A percentile compares a stretch with the other conserved stretches of the same genome.
Conservation (phyloP, 305 asterid species). For the Fraxinus dipetala region DNA sequence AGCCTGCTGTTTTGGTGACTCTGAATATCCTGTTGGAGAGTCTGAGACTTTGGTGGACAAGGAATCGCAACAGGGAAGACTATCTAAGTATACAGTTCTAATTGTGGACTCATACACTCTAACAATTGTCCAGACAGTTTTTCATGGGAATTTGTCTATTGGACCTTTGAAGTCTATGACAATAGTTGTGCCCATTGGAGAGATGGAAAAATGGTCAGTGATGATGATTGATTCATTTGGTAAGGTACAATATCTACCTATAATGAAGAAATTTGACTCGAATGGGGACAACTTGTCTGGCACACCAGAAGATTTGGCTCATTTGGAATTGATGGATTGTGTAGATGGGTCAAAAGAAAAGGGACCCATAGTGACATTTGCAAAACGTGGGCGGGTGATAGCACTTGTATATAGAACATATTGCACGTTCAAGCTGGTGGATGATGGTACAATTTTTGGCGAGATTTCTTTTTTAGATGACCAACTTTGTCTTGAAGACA, state of each 20-base stretch:
- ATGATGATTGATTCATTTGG: constrained; percentile 76
- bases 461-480: constrained; percentile 56
- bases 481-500: constrained; percentile 56
- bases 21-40: constrained; percentile 37
- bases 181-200: constrained; percentile 45
- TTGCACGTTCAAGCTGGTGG: constrained; percentile 69
- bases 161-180: constrained; percentile 81
- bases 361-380: constrained; percentile 54
- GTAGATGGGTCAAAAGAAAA: constrained; percentile 44
- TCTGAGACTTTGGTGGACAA: constrained; percentile 37
- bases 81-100: constrained; percentile 58
- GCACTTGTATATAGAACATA: constrained; percentile 64
- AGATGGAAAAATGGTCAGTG: constrained; percentile 61
- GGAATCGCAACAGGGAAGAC: constrained; percentile 39
- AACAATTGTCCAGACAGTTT: constrained; percentile 73
- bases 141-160: constrained; percentile 68
- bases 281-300: constrained; percentile 39
- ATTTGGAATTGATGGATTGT: constrained; percentile 49
- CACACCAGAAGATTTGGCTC: constrained; percentile 36
- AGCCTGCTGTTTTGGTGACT: constrained; percentile 53
- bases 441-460: constrained; percentile 56
- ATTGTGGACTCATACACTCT: constrained; percentile 77
- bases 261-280: constrained; percentile 48
- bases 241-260: constrained; percentile 60
- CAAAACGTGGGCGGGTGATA: constrained; percentile 51